Percentiles rank a stretch among this genome's conserved stretches.
Evolutionary conservation across 2,329 filamentous ascomycete species (phyloP).

Genomic region (Clarireedia homoeocarpa): DNA sequence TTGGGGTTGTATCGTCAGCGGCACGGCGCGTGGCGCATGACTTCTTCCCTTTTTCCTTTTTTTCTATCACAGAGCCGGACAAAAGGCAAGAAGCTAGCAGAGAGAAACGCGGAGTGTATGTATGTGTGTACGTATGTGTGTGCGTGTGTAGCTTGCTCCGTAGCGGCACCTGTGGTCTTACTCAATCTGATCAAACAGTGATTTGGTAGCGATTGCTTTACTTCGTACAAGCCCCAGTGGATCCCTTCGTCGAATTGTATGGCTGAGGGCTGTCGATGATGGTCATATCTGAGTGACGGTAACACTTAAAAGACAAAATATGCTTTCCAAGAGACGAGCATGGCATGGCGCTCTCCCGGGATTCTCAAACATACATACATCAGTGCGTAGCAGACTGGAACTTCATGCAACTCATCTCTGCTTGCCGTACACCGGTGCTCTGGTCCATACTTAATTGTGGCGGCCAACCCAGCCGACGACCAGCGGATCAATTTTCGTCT

Average conservation of each 20-base stretch:
- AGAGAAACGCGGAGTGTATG: too few species aligned
- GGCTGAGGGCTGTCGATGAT: not conserved
- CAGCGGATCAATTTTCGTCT: conserved; percentile 4
- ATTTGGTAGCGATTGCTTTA: too few species aligned
- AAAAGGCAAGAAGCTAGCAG: conserved; percentile 1
- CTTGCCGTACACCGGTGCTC: conserved; percentile 24
- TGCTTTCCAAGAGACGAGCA: not conserved
- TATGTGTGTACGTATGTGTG: too few species aligned
- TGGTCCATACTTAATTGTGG: conserved; percentile 17
- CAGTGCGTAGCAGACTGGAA: conserved; percentile 18
- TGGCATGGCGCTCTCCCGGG: conserved; percentile 12
- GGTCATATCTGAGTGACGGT: not conserved
- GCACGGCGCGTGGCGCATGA: conserved; percentile 19
- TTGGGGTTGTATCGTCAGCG: conserved; percentile 17
- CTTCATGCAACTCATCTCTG: conserved; percentile 29
- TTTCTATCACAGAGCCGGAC: conserved; percentile 2
- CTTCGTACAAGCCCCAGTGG: too few species aligned
- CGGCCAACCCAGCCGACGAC: conserved; percentile 10
- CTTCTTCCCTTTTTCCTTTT: conserved; percentile 9
- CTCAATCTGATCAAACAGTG: conserved; percentile 12
- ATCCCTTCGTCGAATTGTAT: not conserved
- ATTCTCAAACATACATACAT: conserved; percentile 16
- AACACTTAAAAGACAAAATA: too few species aligned
- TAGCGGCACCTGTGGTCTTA: conserved; percentile 6
- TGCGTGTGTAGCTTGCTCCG: not conserved